phyloP scores from a whole-genome alignment of 75 land plant species.

The Cunninghamia lanceolata region DNA sequence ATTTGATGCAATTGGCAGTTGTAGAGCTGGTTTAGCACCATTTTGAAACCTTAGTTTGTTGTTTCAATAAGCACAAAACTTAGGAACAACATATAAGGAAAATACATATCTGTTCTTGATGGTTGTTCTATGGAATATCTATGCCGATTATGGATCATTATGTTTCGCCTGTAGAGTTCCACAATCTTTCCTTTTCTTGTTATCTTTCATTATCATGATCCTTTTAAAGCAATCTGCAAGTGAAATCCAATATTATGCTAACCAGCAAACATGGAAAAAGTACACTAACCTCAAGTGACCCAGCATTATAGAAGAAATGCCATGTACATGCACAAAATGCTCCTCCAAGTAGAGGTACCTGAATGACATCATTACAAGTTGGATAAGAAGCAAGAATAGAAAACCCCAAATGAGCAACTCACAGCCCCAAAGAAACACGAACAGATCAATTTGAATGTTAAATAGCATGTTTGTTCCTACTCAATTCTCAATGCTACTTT shows the following conservation, averaged over 20 bases:
- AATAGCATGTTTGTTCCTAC: background rate
- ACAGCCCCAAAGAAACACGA: background rate
- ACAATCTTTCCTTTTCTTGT: background rate
- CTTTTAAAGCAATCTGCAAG: background rate
- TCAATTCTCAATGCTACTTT: background rate
- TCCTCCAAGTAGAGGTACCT: slow-evolving; percentile 98
- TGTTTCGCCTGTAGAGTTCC: background rate
- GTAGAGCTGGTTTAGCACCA: too few relatives aligned
- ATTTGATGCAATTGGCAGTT: too few relatives aligned
- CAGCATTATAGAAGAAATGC: slow-evolving; percentile 99
- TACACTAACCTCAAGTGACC: slow-evolving; percentile 82
- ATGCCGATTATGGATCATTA: background rate
- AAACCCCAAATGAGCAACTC: background rate
- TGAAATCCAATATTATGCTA: background rate
- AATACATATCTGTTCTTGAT: too few relatives aligned
- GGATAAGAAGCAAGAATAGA: background rate
- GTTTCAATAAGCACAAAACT: too few relatives aligned
- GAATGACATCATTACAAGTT: slow-evolving; percentile 7
- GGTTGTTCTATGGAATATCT: too few relatives aligned
- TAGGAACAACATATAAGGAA: too few relatives aligned
- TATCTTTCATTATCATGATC: background rate
- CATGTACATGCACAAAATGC: slow-evolving; percentile 98
- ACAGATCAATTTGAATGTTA: background rate
- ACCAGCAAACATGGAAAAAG: background rate
- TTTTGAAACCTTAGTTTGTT: too few relatives aligned